Percentiles rank a stretch among this genome's conserved stretches.
Conservation (phyloP, 257 asterid genomes). For the Nicotiana noctiflora region DNA sequence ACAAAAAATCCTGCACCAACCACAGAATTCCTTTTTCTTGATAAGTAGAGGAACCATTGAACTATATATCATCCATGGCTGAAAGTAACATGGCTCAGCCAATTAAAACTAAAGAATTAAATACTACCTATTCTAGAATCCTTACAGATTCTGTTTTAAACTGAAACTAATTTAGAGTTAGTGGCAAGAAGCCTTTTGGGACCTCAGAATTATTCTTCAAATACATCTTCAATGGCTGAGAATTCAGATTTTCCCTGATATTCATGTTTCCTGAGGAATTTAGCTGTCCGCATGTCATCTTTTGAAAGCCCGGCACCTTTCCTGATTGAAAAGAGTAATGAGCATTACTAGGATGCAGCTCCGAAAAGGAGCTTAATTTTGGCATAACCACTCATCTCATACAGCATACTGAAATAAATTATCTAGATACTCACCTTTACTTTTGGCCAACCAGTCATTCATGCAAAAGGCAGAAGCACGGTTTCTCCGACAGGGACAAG, state of each 20-base stretch:
- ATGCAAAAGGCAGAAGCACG: slow-evolving; percentile 28
- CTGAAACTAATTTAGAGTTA: neutral
- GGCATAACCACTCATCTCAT: neutral
- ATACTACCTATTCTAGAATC: neutral
- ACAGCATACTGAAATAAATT: neutral
- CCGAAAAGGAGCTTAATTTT: neutral
- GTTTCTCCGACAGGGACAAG: slow-evolving; percentile 28
- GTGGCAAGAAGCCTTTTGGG: neutral
- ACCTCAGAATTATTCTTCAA: slow-evolving; percentile 42
- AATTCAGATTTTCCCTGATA: slow-evolving; percentile 22
- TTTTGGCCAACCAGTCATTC: slow-evolving; percentile 21
- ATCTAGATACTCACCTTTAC: slow-evolving; percentile 41
- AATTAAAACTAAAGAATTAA: neutral
- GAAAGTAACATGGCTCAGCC: neutral
- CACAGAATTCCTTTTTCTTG: neutral
- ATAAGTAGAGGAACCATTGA: neutral
- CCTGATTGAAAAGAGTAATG: slow-evolving; percentile 34
- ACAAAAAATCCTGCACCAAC: neutral
- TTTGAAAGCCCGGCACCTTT: slow-evolving; percentile 33
- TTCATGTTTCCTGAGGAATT: slow-evolving; percentile 22
- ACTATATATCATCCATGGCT: neutral
- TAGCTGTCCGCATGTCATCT: slow-evolving; percentile 26
- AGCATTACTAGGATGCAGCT: neutral
- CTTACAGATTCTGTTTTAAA: neutral
- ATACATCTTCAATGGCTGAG: slow-evolving; percentile 23